Evolutionary conservation across 176 grass and related monocot genomes (phyloP).

Genomic region (Echinochloa phyllopogon): DNA sequence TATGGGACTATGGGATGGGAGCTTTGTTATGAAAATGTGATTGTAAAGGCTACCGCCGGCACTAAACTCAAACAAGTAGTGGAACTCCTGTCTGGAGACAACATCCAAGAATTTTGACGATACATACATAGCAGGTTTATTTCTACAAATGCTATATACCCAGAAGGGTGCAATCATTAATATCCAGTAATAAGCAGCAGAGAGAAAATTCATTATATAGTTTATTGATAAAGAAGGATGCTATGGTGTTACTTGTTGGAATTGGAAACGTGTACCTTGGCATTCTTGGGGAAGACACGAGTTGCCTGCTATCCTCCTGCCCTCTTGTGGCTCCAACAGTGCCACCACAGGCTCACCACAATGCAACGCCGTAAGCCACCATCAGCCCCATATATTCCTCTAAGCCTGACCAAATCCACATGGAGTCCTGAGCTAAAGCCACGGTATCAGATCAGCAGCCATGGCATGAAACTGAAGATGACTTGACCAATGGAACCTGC

Average conservation of each 20-base stretch:
- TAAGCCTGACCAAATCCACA: not conserved
- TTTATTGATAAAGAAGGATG: too few relatives aligned
- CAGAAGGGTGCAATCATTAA: not conserved
- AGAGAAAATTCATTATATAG: too few relatives aligned
- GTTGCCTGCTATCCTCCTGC: not conserved
- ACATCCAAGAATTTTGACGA: too few relatives aligned
- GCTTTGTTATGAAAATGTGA: conserved; percentile 10
- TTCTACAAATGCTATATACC: not conserved
- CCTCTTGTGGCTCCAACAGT: too few relatives aligned
- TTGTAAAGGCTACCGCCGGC: conserved; percentile 42
- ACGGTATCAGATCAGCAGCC: not conserved
- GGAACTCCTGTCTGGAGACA: too few relatives aligned
- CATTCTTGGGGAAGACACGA: not conserved
- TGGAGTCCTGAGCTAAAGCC: not conserved
- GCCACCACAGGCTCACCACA: too few relatives aligned
- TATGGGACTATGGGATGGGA: not conserved
- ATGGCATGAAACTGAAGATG: not conserved
- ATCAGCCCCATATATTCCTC: not conserved
- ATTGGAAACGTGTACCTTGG: not conserved
- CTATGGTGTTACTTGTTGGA: too few relatives aligned
- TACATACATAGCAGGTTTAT: not conserved
- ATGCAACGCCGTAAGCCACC: too few relatives aligned
- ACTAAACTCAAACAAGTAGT: not conserved
- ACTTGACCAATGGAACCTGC: not conserved
- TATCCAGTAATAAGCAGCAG: not conserved